A percentile compares a stretch with the other conserved stretches of the same genome.
phyloP scores from a whole-genome alignment of 306 rosid genomes.

The Malus sieversii region DNA sequence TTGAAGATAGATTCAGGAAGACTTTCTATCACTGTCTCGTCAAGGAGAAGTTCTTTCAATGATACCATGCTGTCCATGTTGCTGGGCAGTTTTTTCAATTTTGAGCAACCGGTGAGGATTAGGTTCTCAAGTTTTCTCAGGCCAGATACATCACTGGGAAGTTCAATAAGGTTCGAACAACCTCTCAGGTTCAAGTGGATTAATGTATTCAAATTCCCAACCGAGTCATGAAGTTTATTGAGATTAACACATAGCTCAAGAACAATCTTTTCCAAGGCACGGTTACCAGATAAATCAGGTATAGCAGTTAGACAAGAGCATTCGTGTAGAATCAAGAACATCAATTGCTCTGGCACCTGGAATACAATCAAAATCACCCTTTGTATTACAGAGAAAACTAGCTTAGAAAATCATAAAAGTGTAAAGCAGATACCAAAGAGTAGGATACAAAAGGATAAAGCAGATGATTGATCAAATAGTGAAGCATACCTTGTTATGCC shows the following conservation, averaged over 20 bases:
- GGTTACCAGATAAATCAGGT: constrained; percentile 52
- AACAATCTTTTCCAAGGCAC: constrained; percentile 35
- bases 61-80: constrained; percentile 36
- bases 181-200: constrained; percentile 36
- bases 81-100: constrained; percentile 38
- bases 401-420: neutral
- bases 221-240: constrained; percentile 37
- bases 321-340: constrained; percentile 38
- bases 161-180: constrained; percentile 29
- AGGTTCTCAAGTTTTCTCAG: constrained; percentile 44
- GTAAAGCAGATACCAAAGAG: too few species aligned
- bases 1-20: constrained; percentile 44
- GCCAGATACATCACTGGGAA: constrained; percentile 55
- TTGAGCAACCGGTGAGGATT: constrained; percentile 30
- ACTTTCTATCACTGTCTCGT: constrained; percentile 30
- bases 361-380: neutral
- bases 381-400: too few species aligned
- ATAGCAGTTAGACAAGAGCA: constrained; percentile 27
- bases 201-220: constrained; percentile 35
- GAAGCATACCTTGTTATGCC: constrained; percentile 20
- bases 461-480: neutral
- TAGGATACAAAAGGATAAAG: too few species aligned
- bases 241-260: constrained; percentile 37
- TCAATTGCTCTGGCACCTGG: constrained; percentile 45
- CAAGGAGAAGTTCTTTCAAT: constrained; percentile 34